Percentiles rank a stretch among this genome's conserved stretches.
Evolutionary conservation across 2,329 filamentous ascomycete genomes (phyloP).

Genomic region (Phaeosphaeriaceae sp.): DNA sequence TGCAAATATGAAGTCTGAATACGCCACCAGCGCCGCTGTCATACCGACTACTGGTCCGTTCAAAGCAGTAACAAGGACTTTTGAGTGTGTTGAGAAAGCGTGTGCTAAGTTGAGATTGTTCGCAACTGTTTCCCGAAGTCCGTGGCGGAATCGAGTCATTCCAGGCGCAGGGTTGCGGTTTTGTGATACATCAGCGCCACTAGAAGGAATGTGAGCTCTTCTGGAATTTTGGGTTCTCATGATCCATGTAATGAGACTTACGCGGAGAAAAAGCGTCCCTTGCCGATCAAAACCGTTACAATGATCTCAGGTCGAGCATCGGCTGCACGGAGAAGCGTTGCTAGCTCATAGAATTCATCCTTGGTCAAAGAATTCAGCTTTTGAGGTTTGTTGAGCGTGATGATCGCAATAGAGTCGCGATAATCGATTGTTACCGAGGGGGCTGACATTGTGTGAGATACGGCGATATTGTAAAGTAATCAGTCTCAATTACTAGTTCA

Average conservation of each 20-base stretch:
- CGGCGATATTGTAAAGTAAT: neutral
- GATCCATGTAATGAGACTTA: neutral
- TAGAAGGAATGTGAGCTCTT: conserved; percentile 41
- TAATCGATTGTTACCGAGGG: neutral
- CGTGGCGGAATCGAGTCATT: neutral
- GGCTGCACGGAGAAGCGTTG: conserved; percentile 4
- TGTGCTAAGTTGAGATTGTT: conserved; percentile 6
- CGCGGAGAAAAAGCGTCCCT: conserved; percentile 9
- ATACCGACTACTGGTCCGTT: conserved; percentile 10
- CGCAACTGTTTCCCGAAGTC: conserved; percentile 1
- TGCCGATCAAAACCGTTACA: conserved; percentile 6
- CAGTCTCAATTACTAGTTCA: neutral
- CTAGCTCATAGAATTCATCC: conserved; percentile 3
- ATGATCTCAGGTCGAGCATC: conserved; percentile 1
- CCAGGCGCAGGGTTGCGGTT: conserved; percentile 18
- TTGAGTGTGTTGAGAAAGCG: conserved; percentile 9
- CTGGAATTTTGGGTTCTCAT: neutral
- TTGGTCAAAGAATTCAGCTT: conserved; percentile 6
- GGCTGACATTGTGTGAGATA: neutral
- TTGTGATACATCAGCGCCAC: conserved; percentile 74
- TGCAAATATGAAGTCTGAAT: conserved; percentile 68
- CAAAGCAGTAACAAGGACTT: conserved; percentile 5
- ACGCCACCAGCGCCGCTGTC: conserved; percentile 5
- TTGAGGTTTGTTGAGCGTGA: conserved; percentile 7
- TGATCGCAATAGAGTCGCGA: neutral